These are phyloP conservation scores for Trichosporon sp. DNA, from an alignment of 1,284 basidiomycete genomes.

Conservation along the genomic window DNA sequence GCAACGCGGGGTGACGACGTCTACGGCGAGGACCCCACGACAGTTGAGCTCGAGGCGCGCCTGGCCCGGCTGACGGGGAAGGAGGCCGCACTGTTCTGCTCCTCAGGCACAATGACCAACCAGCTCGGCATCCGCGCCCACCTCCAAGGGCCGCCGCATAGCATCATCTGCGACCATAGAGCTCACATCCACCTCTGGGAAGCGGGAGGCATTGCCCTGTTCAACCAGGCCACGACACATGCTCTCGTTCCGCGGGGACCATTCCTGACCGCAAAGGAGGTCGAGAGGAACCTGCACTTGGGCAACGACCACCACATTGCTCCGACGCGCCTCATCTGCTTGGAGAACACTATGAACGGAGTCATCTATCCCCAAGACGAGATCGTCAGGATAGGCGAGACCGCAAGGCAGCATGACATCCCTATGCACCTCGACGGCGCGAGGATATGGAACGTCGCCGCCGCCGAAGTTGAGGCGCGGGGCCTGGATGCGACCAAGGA, in stretches of 20 bases:
- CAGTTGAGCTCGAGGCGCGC: slow-evolving; percentile 68
- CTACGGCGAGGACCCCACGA: slow-evolving; percentile 53
- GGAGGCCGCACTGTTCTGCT: slow-evolving; percentile 71
- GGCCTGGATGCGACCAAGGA: slow-evolving; percentile 49
- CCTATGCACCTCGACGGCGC: slow-evolving; percentile 92
- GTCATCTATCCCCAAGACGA: slow-evolving; percentile 89
- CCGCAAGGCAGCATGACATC: slow-evolving; percentile 63
- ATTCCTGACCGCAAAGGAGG: slow-evolving; percentile 74
- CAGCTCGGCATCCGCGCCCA: slow-evolving; percentile 77
- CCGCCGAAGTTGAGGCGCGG: slow-evolving; percentile 65
- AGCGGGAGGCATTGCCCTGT: slow-evolving; percentile 79
- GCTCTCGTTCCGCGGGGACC: slow-evolving; percentile 37
- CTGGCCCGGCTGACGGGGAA: slow-evolving; percentile 73
- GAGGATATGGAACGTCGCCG: slow-evolving; percentile 79
- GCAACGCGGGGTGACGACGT: slow-evolving; percentile 57
- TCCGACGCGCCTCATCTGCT: slow-evolving; percentile 72
- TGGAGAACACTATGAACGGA: slow-evolving; percentile 90
- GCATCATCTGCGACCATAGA: slow-evolving; percentile 73
- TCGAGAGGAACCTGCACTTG: slow-evolving; percentile 66
- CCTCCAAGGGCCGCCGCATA: slow-evolving; percentile 78
- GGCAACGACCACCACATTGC: slow-evolving; percentile 71
- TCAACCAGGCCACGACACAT: slow-evolving; percentile 73
- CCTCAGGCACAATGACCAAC: slow-evolving; percentile 92
- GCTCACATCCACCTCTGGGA: slow-evolving; percentile 64
- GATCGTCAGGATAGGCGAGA: slow-evolving; percentile 71